Conservation (phyloP, 2,329 filamentous ascomycete genomes). For the Aspergillus awamori region DNA sequence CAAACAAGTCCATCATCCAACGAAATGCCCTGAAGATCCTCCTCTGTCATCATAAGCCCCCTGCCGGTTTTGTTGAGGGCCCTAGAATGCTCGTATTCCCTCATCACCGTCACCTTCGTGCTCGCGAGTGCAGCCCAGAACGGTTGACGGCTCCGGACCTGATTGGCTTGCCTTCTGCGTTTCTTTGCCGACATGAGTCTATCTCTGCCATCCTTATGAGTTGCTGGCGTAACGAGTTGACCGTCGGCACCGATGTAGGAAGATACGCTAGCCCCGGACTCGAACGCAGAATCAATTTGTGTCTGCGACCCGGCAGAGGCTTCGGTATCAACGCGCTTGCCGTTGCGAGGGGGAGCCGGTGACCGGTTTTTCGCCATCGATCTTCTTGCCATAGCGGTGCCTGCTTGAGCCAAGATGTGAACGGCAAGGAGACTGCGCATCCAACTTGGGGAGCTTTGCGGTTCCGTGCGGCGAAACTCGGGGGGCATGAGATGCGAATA, state of each 20-base stretch:
- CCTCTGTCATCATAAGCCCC: slow-evolving; percentile 44
- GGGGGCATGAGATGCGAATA: slow-evolving; percentile 47
- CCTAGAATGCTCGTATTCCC: slow-evolving; percentile 81
- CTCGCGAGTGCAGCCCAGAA: slow-evolving; percentile 93
- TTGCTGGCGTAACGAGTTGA: slow-evolving; percentile 55
- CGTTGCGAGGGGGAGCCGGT: slow-evolving; percentile 42
- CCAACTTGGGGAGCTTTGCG: slow-evolving; percentile 49
- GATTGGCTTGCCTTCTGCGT: slow-evolving; percentile 86
- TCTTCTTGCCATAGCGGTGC: slow-evolving; percentile 51
- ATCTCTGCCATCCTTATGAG: slow-evolving; percentile 57
- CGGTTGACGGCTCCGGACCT: slow-evolving; percentile 86
- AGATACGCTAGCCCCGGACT: slow-evolving; percentile 46
- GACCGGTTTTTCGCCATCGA: slow-evolving; percentile 50
- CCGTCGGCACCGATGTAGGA: slow-evolving; percentile 46
- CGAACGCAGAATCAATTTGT: slow-evolving; percentile 47
- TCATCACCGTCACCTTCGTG: slow-evolving; percentile 94
- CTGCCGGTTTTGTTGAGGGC: slow-evolving; percentile 43
- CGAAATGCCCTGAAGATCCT: slow-evolving; percentile 45
- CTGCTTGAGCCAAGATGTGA: slow-evolving; percentile 53
- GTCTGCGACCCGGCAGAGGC: slow-evolving; percentile 47
- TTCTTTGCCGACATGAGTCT: slow-evolving; percentile 71
- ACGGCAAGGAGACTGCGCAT: slow-evolving; percentile 52
- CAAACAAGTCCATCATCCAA: slow-evolving; percentile 50
- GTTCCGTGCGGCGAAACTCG: slow-evolving; percentile 47
- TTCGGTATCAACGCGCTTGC: slow-evolving; percentile 50